Percentiles rank a stretch among this genome's conserved stretches.
Evolutionary conservation across 208 protist genomes (phyloP).

Genomic region (Trypanosoma avium): DNA sequence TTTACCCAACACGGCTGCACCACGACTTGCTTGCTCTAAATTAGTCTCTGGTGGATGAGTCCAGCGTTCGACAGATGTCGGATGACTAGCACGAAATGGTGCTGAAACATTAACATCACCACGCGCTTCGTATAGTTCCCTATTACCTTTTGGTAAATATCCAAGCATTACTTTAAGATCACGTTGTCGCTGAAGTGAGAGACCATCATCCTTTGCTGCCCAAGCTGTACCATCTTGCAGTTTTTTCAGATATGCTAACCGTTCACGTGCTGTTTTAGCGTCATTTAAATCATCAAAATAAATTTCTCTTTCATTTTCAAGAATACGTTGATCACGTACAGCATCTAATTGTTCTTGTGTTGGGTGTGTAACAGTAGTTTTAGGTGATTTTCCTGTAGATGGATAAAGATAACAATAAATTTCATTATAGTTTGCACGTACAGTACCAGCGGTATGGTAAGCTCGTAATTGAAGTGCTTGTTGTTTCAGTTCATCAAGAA

Average conservation of each 20-base stretch:
- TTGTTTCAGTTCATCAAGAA: constrained; percentile 72
- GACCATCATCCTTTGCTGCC: constrained; percentile 85
- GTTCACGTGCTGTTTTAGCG: constrained; percentile 51
- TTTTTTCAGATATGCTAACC: constrained; percentile 60
- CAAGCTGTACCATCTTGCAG: constrained; percentile 80
- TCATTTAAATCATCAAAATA: constrained; percentile 83
- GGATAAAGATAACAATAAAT: constrained; percentile 87
- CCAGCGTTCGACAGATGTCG: constrained; percentile 70
- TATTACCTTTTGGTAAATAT: constrained; percentile 86
- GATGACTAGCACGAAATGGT: constrained; percentile 83
- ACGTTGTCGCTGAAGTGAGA: constrained; percentile 85
- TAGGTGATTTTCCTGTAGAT: constrained; percentile 76
- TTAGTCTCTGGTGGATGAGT: constrained; percentile 77
- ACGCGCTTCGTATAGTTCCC: constrained; percentile 80
- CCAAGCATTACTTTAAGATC: constrained; percentile 87
- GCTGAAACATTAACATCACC: constrained; percentile 81
- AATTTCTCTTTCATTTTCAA: constrained; percentile 75
- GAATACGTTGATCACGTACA: constrained; percentile 61
- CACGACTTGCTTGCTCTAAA: constrained; percentile 80
- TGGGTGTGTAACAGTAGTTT: constrained; percentile 77
- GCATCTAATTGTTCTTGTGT: constrained; percentile 48
- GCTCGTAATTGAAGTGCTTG: constrained; percentile 72
- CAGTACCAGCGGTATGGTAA: constrained; percentile 69
- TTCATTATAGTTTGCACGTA: constrained; percentile 77
- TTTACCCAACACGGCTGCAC: constrained; percentile 76